Base-by-base conservation (phyloP, 2,329 filamentous ascomycete genomes). In the Aspergillus sergii region DNA sequence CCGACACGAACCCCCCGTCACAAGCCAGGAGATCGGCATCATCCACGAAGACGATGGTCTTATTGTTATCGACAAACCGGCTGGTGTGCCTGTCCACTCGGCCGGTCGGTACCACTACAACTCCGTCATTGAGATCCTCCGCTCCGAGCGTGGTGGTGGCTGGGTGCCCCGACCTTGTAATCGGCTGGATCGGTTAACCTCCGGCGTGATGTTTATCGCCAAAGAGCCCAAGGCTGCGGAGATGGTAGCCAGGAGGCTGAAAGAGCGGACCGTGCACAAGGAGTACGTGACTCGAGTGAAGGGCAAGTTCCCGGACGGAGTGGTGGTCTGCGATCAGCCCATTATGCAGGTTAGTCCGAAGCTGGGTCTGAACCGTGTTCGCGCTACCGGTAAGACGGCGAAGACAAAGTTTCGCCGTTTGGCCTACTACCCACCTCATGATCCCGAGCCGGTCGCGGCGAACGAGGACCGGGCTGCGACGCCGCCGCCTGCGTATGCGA, bases 41-140 rank as follows among this genome's bases (percentile, higher is more conserved):
- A 88, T 99, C 45, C 91, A 97, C 78, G 95, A 99, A 78, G 93
- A 97, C 70, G 88, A 96, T 53, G 91, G 94, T 69, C 90, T 99
- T 83, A 91, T 99, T 63, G 94, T 98, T 65, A 96, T 99, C 76
- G 93, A 97, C 81, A 99, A 99, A 78, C 95, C 95, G 0, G 91
- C 94, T 0, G 95, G 95, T 8, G 89, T 99, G 46, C 95, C 95
- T 0, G 95, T 99, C 0, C 95, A 99, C 77, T 92, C 95, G 7
- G 94, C 95, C 0, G 95, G 95, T 7, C 89, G 95, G 56, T 99
- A 99, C 82, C 93, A 94, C 77, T 96, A 91, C 83, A 99, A 99
- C 80, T 94, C 92, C 0, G 87, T 99, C 53, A 86, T 96, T 45
- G 94, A 98, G 82, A 97, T 99, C 69, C 90, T 99, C 87, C 89